Percentiles rank a stretch among this genome's conserved stretches.
Evolutionary conservation across 129 eudicot genomes (phyloP).

Genomic region (Silybum marianum): DNA sequence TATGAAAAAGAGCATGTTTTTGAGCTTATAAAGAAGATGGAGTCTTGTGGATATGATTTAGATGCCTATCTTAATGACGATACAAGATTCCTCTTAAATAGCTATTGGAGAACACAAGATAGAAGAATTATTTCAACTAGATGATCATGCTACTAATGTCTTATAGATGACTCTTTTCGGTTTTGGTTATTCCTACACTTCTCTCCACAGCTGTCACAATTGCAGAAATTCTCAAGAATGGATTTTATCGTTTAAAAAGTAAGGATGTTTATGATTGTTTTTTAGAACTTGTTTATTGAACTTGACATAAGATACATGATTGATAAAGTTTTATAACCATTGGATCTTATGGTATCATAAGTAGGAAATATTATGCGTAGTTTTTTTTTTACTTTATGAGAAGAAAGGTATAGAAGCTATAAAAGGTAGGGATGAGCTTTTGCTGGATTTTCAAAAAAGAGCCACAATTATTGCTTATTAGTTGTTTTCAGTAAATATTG

Average conservation of each 20-base stretch:
- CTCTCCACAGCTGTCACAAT: not conserved
- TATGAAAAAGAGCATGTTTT: conserved; percentile 29
- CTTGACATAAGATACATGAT: not conserved
- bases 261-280: not conserved
- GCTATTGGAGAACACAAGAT: conserved; percentile 8
- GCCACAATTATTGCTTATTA: too few species aligned
- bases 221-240: not conserved
- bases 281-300: not conserved
- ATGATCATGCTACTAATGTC: conserved; percentile 13
- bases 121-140: conserved; percentile 5
- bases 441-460: too few species aligned
- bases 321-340: too few species aligned
- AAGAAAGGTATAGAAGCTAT: too few species aligned
- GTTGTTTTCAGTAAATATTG: too few species aligned
- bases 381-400: too few species aligned
- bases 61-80: conserved; percentile 41
- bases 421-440: too few species aligned
- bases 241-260: not conserved
- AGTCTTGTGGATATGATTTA: conserved; percentile 58
- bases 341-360: too few species aligned
- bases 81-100: conserved; percentile 40
- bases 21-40: conserved; percentile 59
- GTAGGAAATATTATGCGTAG: too few species aligned
- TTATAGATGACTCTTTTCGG: not conserved
- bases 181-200: not conserved